Base-by-base conservation (phyloP, 805 yeast species). In the Kazachstania taianensis region DNA sequence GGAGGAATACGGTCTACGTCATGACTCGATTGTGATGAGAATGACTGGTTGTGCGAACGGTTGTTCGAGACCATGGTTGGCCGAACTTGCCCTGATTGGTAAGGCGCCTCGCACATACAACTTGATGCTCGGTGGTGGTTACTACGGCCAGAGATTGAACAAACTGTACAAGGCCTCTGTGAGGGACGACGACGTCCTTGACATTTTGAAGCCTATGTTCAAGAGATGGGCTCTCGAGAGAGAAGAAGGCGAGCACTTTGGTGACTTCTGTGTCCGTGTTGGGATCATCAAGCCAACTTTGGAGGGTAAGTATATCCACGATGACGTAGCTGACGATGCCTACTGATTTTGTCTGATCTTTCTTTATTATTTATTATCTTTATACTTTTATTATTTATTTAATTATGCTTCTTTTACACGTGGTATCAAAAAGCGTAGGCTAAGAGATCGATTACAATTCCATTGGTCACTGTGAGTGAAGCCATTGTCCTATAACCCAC, bases 21-120 rank as follows among this genome's bases (percentile, higher is more conserved):
- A 86, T 52, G 97, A 89, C 62, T 78, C 94, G 6, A 72, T 89
- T 46, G 94, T 86, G 17, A 81, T 89, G 94, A 77, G 97, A 67
- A 87, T 89, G 96, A 89, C 96, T 20, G 97, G 97, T 39, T 89
- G 97, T 71, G 96, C 96, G 37, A 89, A 89, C 60, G 97, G 97
- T 48, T 89, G 97, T 69, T 92, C 97, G 17, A 78, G 97, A 61
- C 97, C 97, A 20, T 89, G 96, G 96, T 65, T 89, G 35, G 97
- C 96, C 4, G 97, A 89, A 61, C 76, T 89, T 40, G 97, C 96
- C 1, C 70, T 86, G 41, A 94, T 89, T 39, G 97, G 97, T 59
- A 89, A 89, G 60, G 96, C 97, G 0, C 76, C 72, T 44, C 94
- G 94, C 35, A 86, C 94, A 13, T 89, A 89, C 64, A 89, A 89